Conservation (phyloP, 768 basidiomycete genomes). For the Pisolithus microcarpus region DNA sequence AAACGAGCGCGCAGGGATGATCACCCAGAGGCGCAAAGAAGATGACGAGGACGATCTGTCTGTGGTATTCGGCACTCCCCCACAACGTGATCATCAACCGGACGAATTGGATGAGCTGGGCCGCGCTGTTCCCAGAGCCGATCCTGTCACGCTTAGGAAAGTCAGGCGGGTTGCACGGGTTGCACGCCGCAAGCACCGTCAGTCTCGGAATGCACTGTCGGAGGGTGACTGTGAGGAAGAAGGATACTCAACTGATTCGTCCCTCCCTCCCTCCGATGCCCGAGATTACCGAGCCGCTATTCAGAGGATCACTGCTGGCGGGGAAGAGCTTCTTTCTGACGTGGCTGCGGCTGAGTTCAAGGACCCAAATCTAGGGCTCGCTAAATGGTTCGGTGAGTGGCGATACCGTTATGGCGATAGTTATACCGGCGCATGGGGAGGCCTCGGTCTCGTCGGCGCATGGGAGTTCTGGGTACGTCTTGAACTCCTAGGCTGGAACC, state of each 20-base stretch:
- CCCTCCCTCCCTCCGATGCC: constrained; percentile 57
- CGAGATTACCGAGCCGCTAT: constrained; percentile 64
- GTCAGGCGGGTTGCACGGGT: constrained; percentile 55
- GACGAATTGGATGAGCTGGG: constrained; percentile 57
- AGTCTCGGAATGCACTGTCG: constrained; percentile 18
- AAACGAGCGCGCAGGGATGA: constrained; percentile 66
- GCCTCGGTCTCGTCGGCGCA: constrained; percentile 75
- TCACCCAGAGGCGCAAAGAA: constrained; percentile 53
- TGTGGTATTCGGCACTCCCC: constrained; percentile 53
- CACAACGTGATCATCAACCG: constrained; percentile 21
- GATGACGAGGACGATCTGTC: constrained; percentile 82
- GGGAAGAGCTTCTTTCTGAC: constrained; percentile 62
- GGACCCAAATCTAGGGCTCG: constrained; percentile 71
- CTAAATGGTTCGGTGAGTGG: constrained; percentile 62
- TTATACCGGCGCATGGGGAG: constrained; percentile 85
- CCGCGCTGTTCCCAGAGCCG: constrained; percentile 40
- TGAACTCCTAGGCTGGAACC: constrained; percentile 85
- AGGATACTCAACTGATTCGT: constrained; percentile 84
- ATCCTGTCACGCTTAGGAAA: constrained; percentile 38
- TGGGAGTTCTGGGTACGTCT: constrained; percentile 95
- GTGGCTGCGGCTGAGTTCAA: constrained; percentile 79
- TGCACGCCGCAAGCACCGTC: constrained; percentile 46
- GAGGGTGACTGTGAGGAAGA: constrained; percentile 45
- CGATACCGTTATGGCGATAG: constrained; percentile 69
- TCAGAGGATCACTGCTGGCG: constrained; percentile 42